phyloP scores from a whole-genome alignment of 176 grass and related monocot species.

The Saccharum officinarum region DNA sequence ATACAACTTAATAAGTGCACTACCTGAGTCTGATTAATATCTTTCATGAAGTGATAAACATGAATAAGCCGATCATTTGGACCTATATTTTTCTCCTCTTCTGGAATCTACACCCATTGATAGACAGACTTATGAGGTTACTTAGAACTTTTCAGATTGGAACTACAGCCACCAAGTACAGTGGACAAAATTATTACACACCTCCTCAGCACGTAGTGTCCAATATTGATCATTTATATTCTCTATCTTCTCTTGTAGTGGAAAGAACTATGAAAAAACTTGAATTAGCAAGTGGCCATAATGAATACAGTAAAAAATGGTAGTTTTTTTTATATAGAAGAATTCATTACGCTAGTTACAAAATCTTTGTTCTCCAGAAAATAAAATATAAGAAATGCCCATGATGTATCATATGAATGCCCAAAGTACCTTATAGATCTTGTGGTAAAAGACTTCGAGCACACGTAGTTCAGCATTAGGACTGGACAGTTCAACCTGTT shows the following conservation, averaged over 20 bases:
- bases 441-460: slow-evolving; percentile 93
- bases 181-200: slow-evolving; percentile 42
- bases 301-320: slow-evolving; percentile 27
- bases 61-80: slow-evolving; percentile 88
- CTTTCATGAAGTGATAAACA: slow-evolving; percentile 97
- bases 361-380: not conserved
- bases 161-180: not conserved
- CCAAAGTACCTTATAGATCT: slow-evolving; percentile 85
- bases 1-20: slow-evolving; percentile 26
- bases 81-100: slow-evolving; percentile 81
- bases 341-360: not conserved
- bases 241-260: slow-evolving; percentile 84
- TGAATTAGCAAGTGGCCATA: slow-evolving; percentile 22
- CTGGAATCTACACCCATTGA: slow-evolving; percentile 69
- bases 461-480: slow-evolving; percentile 79
- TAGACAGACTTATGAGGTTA: slow-evolving; percentile 20
- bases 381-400: slow-evolving; percentile 21
- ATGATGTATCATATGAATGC: not conserved
- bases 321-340: not conserved
- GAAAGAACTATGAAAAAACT: slow-evolving; percentile 72
- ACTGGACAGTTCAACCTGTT: slow-evolving; percentile 90
- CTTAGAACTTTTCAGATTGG: not conserved
- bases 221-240: slow-evolving; percentile 99
- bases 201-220: slow-evolving; percentile 97
- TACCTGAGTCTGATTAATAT: slow-evolving; percentile 90